These are phyloP conservation scores for Blastobotrys aristatus DNA, from an alignment of 1,139 yeast species.

Conservation along the genomic window DNA sequence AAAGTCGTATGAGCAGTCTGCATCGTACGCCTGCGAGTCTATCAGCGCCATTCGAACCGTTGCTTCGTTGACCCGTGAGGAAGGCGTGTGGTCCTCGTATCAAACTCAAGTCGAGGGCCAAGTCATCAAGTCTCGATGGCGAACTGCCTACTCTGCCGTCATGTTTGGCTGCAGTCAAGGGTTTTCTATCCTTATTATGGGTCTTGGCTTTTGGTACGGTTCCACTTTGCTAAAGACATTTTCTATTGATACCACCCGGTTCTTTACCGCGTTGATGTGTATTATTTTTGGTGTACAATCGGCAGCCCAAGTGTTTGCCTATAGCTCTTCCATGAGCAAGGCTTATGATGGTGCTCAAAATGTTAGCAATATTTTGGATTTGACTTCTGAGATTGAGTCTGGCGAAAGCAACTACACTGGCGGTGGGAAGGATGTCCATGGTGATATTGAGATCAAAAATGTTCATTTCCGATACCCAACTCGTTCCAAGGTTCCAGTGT, in stretches of 20 bases:
- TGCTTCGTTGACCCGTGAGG: conserved; percentile 36
- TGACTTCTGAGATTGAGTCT: conserved; percentile 53
- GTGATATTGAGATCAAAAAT: conserved; percentile 57
- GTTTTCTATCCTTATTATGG: conserved; percentile 36
- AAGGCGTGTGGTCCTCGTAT: conserved; percentile 32
- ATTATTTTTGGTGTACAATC: conserved; percentile 82
- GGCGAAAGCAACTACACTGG: conserved; percentile 43
- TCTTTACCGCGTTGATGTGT: conserved; percentile 37
- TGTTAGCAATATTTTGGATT: conserved; percentile 67
- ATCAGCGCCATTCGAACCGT: conserved; percentile 37
- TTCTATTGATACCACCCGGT: conserved; percentile 28
- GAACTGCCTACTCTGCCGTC: conserved; percentile 30
- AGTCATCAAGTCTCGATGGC: conserved; percentile 28
- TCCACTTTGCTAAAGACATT: conserved; percentile 30
- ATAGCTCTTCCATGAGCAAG: conserved; percentile 65
- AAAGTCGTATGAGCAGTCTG: conserved; percentile 37
- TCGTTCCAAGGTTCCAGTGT: conserved; percentile 66
- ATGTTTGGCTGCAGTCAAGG: conserved; percentile 36
- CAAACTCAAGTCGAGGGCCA: conserved; percentile 29
- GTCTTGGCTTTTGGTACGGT: conserved; percentile 40
- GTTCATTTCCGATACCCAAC: conserved; percentile 81
- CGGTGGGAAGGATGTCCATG: conserved; percentile 48
- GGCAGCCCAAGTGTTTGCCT: conserved; percentile 82
- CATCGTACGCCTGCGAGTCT: conserved; percentile 36
- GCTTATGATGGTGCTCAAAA: conserved; percentile 62